Base-by-base conservation (phyloP, 2,329 filamentous ascomycete species). In the Aspergillus hiratsukae region DNA sequence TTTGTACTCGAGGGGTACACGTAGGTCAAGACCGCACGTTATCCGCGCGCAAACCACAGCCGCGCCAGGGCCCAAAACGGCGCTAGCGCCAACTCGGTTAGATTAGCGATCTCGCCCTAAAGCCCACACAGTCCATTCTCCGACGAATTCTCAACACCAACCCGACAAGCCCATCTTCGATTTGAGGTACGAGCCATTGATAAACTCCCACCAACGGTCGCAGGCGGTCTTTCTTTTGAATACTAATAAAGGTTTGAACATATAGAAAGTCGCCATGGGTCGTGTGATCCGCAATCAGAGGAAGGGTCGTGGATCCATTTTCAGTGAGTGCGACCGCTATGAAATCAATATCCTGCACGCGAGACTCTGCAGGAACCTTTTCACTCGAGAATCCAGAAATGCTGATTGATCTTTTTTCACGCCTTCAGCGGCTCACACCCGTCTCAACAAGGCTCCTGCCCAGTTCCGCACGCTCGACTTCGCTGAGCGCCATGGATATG, bases 391-490 rank as follows among this genome's bases (percentile, higher is more conserved):
- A 56, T 52, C 41, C 58, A 52, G 58, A 62, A 67, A 58, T 73
- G 62, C 72, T 75, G 67, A 75, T 72, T 48, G 65, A 59, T 57
- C 58, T 64, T 58, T 65, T 61, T 46, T 3, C 17, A 63, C 62
- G 60, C 61, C 55, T 69, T 60, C 73, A 89, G 86, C 86, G 80
- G 86, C 88, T 79, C 85, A 89, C 82, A 91, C 89, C 81, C 88
- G 89, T 81, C 87, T 97, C 76, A 93, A 94, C 84, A 97, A 97
- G 87, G 86, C 88, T 65, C 89, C 90, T 66, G 90, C 93, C 76
- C 89, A 96, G 83, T 97, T 99, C 88, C 86, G 94, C 81, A 90
- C 86, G 72, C 90, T 97, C 86, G 94, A 99, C 80, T 99, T 85
- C 80, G 87, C 91, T 78, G 92, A 97, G 84, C 87, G 90, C 77